Conservation (phyloP, 139 green algal species). For the Nannochloris sp. region DNA sequence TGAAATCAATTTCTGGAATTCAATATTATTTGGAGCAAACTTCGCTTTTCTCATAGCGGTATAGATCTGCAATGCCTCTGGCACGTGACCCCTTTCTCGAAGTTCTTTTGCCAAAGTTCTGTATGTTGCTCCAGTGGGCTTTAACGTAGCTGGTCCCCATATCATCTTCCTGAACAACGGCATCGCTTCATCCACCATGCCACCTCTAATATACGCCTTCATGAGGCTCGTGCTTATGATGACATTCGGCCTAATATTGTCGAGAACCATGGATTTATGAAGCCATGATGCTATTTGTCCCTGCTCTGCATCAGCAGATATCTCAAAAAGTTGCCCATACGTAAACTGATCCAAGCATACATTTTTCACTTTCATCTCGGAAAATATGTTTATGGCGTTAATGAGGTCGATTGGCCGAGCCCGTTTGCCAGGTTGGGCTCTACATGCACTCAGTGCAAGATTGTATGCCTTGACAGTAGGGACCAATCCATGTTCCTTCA, state of each 20-base stretch:
- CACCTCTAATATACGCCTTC: slow-evolving; percentile 27
- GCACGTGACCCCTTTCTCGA: slow-evolving; percentile 13
- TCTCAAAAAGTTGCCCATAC: slow-evolving; percentile 32
- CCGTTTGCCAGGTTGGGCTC: slow-evolving; percentile 10
- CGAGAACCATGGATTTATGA: slow-evolving; percentile 11
- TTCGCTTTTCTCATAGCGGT: slow-evolving; percentile 23
- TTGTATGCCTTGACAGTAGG: slow-evolving; percentile 26
- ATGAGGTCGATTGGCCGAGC: slow-evolving; percentile 15
- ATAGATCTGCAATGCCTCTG: slow-evolving; percentile 31
- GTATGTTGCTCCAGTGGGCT: slow-evolving; percentile 28
- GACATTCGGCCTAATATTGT: slow-evolving; percentile 18
- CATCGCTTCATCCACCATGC: slow-evolving; percentile 26
- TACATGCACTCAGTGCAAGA: slow-evolving; percentile 26
- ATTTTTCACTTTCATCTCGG: slow-evolving; percentile 18
- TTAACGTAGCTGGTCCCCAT: slow-evolving; percentile 17
- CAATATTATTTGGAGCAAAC: slow-evolving; percentile 16
- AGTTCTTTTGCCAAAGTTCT: slow-evolving; percentile 17
- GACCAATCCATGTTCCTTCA: background rate
- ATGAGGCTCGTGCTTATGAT: slow-evolving; percentile 25
- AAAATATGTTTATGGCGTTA: slow-evolving; percentile 21
- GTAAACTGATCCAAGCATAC: slow-evolving; percentile 41
- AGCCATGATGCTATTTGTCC: slow-evolving; percentile 1
- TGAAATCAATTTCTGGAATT: slow-evolving; percentile 36
- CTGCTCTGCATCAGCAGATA: slow-evolving; percentile 15
- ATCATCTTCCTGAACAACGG: slow-evolving; percentile 38